Percentiles rank a stretch among this genome's conserved stretches.
phyloP scores from a whole-genome alignment of 2,329 filamentous ascomycete genomes.

The Monilinia fructigena region DNA sequence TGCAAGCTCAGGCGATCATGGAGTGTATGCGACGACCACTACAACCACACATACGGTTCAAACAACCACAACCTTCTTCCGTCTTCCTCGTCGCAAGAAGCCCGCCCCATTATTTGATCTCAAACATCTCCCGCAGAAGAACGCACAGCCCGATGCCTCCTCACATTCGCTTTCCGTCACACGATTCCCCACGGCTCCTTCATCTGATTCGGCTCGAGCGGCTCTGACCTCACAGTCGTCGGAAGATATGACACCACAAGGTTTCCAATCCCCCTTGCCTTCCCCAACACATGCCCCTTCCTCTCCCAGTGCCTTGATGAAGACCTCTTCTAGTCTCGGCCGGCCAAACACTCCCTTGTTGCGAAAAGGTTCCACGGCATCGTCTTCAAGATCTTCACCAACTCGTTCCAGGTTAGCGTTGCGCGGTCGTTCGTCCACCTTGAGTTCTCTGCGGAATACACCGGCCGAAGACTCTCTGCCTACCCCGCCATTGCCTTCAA shows the following conservation, averaged over 20 bases:
- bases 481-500: constrained; percentile 55
- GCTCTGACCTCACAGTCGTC: constrained; percentile 43
- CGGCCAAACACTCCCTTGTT: constrained; percentile 48
- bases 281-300: constrained; percentile 30
- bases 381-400: constrained; percentile 65
- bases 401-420: constrained; percentile 58
- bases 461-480: constrained; percentile 69
- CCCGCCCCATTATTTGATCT: constrained; percentile 80
- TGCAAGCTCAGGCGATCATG: constrained; percentile 70
- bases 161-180: constrained; percentile 42
- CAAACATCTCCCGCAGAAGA: constrained; percentile 81
- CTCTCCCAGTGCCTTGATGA: constrained; percentile 30
- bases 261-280: constrained; percentile 34
- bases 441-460: constrained; percentile 75
- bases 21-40: constrained; percentile 56
- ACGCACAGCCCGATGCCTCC: constrained; percentile 44
- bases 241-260: constrained; percentile 32
- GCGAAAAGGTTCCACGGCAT: constrained; percentile 60
- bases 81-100: constrained; percentile 73
- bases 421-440: constrained; percentile 81
- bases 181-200: constrained; percentile 47
- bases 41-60: constrained; percentile 63
- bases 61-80: constrained; percentile 74
- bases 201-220: constrained; percentile 35
- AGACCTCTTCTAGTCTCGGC: constrained; percentile 37